Base-by-base conservation (phyloP, 2,329 filamentous ascomycete genomes). In the Chaetomium olivaceum region DNA sequence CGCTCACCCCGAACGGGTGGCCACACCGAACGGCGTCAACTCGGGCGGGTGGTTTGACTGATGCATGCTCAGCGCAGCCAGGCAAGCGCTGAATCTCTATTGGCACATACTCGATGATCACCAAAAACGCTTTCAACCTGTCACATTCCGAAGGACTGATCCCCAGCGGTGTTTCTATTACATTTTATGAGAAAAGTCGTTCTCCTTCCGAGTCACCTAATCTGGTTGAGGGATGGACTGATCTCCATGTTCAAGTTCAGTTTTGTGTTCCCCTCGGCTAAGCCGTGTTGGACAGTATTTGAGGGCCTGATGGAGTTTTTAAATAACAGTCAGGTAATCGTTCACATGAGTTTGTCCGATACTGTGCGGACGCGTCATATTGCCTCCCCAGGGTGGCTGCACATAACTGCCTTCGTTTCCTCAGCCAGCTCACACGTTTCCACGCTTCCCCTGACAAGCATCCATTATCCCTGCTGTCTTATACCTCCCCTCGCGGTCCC, bases 391-490 rank as follows among this genome's bases (percentile, higher is more conserved):
- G n/a, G 16, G n/a, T 27, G 29, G 4, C 36, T 54, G 48, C 11
- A n/a, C 46, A 33, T 50, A 4, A 55, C 31, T 21, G 43, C 9
- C 3, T 21, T 16, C 14, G 36, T 43, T 19, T 43, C n/a, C 27
- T 60, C 29, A 12, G 25, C 14, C 39, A 55, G 56, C 48, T 3
- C 25, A 33, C 55, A 43, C 14, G 36, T 43, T 19, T 43, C 14
- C 36, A 43, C 27, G 16, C 14, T 14, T 55, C 59, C 59, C 59
- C 59, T 61, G 59, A 14, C 29, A 51, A 61, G 46, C 59, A 36
- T 29, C 29, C n/a, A 33, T 56, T 5, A 60, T n/a, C 39, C 57
- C 36, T 39, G 56, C 7, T 36, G 23, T 48, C 25, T 25, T 16
- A 5, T 3, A 31, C 54, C 31, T 25, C 21, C 58, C 39, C 25